Conservation (phyloP, 257 asterid genomes). For the Haberlea rhodopensis region DNA sequence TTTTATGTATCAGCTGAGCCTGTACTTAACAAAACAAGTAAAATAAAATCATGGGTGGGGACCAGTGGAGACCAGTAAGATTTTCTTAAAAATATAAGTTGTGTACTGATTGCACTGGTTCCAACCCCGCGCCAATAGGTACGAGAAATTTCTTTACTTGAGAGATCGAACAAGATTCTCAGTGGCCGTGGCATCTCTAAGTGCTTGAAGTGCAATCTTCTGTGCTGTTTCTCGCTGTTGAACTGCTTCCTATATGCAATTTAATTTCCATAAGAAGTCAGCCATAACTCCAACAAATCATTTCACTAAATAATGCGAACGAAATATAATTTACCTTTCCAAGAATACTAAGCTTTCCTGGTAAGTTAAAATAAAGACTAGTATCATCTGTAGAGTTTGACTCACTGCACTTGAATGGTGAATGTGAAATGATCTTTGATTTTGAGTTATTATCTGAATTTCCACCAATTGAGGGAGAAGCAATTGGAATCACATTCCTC, state of each 20-base stretch:
- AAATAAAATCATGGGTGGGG: background rate
- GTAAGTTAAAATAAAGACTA: constrained; percentile 58
- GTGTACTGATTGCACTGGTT: constrained; percentile 2
- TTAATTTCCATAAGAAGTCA: constrained; percentile 2
- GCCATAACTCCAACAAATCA: background rate
- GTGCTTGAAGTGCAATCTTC: constrained; percentile 88
- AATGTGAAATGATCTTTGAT: background rate
- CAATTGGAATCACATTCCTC: background rate
- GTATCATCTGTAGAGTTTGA: constrained; percentile 25
- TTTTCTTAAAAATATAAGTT: background rate
- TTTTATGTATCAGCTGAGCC: background rate
- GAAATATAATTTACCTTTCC: constrained; percentile 65
- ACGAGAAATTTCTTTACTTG: constrained; percentile 37
- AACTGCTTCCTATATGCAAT: constrained; percentile 69
- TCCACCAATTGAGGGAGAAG: background rate
- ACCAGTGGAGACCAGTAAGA: background rate
- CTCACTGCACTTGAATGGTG: constrained; percentile 23
- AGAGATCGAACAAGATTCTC: constrained; percentile 79
- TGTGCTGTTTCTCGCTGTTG: constrained; percentile 96
- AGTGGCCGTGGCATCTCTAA: constrained; percentile 93
- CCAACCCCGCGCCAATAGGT: too few species aligned
- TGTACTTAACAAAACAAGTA: background rate
- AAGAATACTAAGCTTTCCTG: constrained; percentile 73
- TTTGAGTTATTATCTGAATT: background rate
- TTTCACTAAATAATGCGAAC: too few species aligned